Conservation (phyloP, 2,329 filamentous ascomycete genomes). For the Alternaria metachromatica region DNA sequence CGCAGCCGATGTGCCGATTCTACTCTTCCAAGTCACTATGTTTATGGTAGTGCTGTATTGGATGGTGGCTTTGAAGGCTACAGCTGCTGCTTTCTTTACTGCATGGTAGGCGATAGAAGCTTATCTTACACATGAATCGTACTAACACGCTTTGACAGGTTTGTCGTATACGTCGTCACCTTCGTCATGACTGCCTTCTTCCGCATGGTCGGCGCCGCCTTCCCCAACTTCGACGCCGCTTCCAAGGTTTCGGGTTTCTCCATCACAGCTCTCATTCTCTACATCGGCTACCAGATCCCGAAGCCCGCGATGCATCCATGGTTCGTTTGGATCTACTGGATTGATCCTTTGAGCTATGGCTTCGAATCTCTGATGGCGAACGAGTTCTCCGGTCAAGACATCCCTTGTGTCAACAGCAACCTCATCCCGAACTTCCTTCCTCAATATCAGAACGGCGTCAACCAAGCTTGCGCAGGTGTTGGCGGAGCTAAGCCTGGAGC, state of each 20-base stretch:
- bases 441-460: slow-evolving; percentile 50
- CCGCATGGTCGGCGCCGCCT: slow-evolving; percentile 72
- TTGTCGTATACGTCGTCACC: slow-evolving; percentile 12
- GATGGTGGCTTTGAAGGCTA: slow-evolving; percentile 76
- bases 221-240: slow-evolving; percentile 66
- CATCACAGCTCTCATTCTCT: slow-evolving; percentile 64
- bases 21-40: slow-evolving; percentile 64
- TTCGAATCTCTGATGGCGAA: slow-evolving; percentile 83
- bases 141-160: slow-evolving; percentile 1
- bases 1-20: slow-evolving; percentile 62
- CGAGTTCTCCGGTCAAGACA: slow-evolving; percentile 55
- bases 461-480: slow-evolving; percentile 65
- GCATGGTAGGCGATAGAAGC: slow-evolving; percentile 74
- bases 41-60: slow-evolving; percentile 77
- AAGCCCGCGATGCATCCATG: slow-evolving; percentile 60
- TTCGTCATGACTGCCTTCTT: slow-evolving; percentile 84
- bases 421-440: slow-evolving; percentile 59
- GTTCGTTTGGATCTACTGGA: slow-evolving; percentile 66
- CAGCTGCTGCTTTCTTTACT: slow-evolving; percentile 79
- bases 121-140: background rate
- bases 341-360: slow-evolving; percentile 77
- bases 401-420: slow-evolving; percentile 59
- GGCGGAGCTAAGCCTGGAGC: slow-evolving; percentile 61
- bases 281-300: slow-evolving; percentile 67
- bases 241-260: slow-evolving; percentile 63